Base-by-base conservation (phyloP, 2,329 filamentous ascomycete genomes). In the Fusarium penzigii region DNA sequence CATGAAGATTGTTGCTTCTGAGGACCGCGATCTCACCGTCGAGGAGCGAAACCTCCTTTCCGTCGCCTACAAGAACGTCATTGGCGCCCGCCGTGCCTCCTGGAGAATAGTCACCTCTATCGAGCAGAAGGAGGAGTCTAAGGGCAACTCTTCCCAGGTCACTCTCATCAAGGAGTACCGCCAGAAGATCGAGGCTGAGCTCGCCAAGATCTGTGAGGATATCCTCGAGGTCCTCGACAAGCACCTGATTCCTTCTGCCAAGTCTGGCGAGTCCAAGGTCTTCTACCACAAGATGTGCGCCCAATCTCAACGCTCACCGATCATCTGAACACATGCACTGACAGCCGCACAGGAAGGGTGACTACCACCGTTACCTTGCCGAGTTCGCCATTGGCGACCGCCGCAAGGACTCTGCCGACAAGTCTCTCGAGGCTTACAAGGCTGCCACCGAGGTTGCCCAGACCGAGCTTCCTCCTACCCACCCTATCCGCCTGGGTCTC, bases 211-310 rank as follows among this genome's bases (percentile, higher is more conserved):
- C 78, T 97, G 93, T 85, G 86, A 97, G 81, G 93, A 97, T 81
- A 90, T 97, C 66, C 88, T 97, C 66, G 88, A 96, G 69, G 93
- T 97, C 67, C 84, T 97, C 64, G 92, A 97, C 75, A 83, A 96
- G 71, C 87, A 86, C 73, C 83, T 97, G 71, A 97, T 97, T 73
- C 92, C 92, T 77, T 93, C 94, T 78, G 93, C 93, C 72, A 89
- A 94, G 78, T 89, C 90, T 65, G 93, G 93, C 80, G 93, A 97
- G 84, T 96, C 92, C 76, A 97, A 97, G 87, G 93, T 97, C 74
- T 97, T 97, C 79, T 97, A 97, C 83, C 92, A 97, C 88, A 97
- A 97, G 87, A 97, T 97, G 93, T 97, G 81, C 68, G 90, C 83
- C 61, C 54, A 99, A 97, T 75, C 84, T 97, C 70, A 99, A 97